phyloP scores from a whole-genome alignment of 164 flowering plant genomes.

The Hamamelis virginiana region DNA sequence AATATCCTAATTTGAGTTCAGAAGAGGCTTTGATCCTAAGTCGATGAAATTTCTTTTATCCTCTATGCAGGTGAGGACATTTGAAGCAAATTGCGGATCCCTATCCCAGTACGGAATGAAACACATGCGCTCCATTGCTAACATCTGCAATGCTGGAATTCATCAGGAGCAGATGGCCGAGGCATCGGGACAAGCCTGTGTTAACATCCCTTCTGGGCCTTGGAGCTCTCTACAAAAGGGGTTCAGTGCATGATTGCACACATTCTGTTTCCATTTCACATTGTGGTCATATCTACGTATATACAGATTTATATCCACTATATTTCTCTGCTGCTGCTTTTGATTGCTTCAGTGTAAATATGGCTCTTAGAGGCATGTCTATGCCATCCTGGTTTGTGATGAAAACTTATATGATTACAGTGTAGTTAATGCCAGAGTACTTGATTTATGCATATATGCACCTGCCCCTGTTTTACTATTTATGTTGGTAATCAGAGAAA shows the following conservation, averaged over 20 bases:
- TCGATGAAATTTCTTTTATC: too few species aligned
- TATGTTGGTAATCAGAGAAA: too few species aligned
- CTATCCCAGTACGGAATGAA: slow-evolving; percentile 90
- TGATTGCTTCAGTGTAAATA: slow-evolving; percentile 13
- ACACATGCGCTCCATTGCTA: slow-evolving; percentile 83
- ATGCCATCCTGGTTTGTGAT: neutral
- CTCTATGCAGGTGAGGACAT: slow-evolving; percentile 73
- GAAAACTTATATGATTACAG: neutral
- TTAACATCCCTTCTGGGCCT: slow-evolving; percentile 43
- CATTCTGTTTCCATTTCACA: neutral
- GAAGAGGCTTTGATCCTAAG: neutral
- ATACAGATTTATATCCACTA: neutral
- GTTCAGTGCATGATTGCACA: slow-evolving; percentile 61
- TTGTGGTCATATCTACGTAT: neutral
- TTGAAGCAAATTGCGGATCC: slow-evolving; percentile 80
- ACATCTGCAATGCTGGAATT: slow-evolving; percentile 86
- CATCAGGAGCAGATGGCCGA: slow-evolving; percentile 57
- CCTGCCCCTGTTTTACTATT: neutral
- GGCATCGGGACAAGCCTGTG: slow-evolving; percentile 76
- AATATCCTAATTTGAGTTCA: too few species aligned
- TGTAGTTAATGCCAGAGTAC: neutral
- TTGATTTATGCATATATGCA: neutral
- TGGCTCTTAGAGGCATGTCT: slow-evolving; percentile 1
- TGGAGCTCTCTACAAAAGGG: slow-evolving; percentile 76
- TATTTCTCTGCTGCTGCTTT: neutral